Evolutionary conservation across 352 stramenopile genomes (phyloP).

Genomic region (Globisporangium abappressorium): DNA sequence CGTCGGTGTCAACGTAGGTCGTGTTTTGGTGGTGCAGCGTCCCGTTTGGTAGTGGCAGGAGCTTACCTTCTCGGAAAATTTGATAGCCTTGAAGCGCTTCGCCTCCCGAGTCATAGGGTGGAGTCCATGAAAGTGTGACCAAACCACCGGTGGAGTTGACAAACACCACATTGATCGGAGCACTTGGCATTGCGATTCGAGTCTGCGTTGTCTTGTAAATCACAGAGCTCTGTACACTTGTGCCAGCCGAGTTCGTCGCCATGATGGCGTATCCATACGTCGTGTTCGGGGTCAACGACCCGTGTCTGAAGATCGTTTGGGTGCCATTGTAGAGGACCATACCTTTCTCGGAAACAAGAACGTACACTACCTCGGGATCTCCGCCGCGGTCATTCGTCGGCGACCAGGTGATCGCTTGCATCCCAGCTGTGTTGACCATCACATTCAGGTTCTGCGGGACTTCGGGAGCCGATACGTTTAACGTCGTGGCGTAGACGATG

Average conservation of each 20-base stretch:
- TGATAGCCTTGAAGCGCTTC: constrained; percentile 36
- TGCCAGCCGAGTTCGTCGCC: constrained; percentile 42
- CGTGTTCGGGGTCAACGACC: constrained; percentile 32
- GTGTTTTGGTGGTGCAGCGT: constrained; percentile 9
- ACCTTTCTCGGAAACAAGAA: constrained; percentile 29
- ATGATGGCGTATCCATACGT: constrained; percentile 42
- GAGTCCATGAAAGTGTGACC: constrained; percentile 39
- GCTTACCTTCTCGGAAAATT: constrained; percentile 30
- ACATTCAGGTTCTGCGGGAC: constrained; percentile 33
- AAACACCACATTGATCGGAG: constrained; percentile 22
- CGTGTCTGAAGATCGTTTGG: constrained; percentile 31
- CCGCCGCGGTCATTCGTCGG: constrained; percentile 40
- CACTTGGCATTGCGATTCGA: constrained; percentile 24
- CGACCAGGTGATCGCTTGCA: constrained; percentile 44
- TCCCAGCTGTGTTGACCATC: constrained; percentile 28
- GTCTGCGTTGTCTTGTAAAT: constrained; percentile 24
- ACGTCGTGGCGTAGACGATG: constrained; percentile 36
- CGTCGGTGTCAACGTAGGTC: constrained; percentile 28
- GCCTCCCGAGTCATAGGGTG: constrained; percentile 44
- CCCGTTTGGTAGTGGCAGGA: not conserved
- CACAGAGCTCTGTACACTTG: constrained; percentile 22
- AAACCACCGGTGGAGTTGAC: constrained; percentile 28
- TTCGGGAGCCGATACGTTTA: constrained; percentile 28
- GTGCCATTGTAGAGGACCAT: constrained; percentile 43
- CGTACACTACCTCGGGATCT: constrained; percentile 27